Conservation (phyloP, 768 basidiomycete species). For the Pleurotus salmoneostramineus region DNA sequence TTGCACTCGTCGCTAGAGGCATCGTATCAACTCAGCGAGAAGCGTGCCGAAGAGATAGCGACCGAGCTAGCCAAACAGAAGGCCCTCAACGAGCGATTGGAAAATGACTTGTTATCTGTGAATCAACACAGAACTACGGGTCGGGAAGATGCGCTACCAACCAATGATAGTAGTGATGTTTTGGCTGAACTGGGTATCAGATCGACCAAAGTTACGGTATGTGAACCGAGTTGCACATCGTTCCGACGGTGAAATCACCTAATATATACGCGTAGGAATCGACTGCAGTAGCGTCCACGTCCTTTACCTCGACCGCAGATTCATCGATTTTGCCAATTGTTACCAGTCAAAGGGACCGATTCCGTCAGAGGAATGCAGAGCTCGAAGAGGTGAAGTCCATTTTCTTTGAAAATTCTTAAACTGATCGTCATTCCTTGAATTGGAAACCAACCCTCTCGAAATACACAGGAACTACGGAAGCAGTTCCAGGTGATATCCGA, state of each 20-base stretch:
- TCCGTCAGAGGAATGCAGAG: constrained; percentile 94
- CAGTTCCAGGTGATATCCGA: constrained; percentile 95
- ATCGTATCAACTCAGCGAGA: constrained; percentile 53
- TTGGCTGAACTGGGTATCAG: constrained; percentile 75
- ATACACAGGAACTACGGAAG: constrained; percentile 79
- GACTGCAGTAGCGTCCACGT: constrained; percentile 58
- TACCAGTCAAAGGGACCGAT: constrained; percentile 95
- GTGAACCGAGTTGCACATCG: constrained; percentile 12
- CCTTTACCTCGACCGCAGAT: constrained; percentile 74
- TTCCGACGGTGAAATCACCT: not conserved
- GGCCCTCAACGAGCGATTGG: constrained; percentile 82
- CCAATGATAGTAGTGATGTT: constrained; percentile 42
- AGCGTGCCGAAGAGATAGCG: constrained; percentile 53
- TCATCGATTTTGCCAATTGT: constrained; percentile 98
- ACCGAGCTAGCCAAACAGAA: constrained; percentile 76
- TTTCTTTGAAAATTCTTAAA: not conserved
- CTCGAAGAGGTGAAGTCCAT: constrained; percentile 75
- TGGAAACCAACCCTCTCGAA: too few species aligned
- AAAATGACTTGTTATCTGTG: constrained; percentile 84
- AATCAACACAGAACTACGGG: constrained; percentile 48
- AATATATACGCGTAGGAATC: constrained; percentile 17
- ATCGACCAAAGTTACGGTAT: constrained; percentile 38
- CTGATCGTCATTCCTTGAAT: too few species aligned
- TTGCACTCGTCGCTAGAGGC: constrained; percentile 78
- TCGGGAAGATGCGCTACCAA: constrained; percentile 23